phyloP scores from a whole-genome alignment of 768 basidiomycete species.

The Megacollybia marginata region DNA sequence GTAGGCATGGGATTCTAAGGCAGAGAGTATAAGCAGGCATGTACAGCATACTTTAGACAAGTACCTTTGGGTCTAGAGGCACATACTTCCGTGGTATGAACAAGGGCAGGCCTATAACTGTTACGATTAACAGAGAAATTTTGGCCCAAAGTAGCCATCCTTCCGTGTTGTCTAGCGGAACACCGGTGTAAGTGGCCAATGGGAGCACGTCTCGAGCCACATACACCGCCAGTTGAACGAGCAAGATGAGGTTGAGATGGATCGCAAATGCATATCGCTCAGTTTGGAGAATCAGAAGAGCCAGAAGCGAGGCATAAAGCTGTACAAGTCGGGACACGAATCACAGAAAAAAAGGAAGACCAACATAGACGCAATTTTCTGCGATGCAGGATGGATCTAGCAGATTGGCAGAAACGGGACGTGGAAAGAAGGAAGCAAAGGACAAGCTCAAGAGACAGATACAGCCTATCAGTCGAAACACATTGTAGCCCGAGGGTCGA shows the following conservation, averaged over 20 bases:
- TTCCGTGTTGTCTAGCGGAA: constrained; percentile 35
- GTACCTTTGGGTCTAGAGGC: constrained; percentile 40
- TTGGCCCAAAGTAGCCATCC: constrained; percentile 44
- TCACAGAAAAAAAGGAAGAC: no score
- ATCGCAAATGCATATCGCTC: constrained; percentile 21
- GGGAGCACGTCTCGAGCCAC: constrained; percentile 53
- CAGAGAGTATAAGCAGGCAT: background rate
- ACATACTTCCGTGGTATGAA: constrained; percentile 45
- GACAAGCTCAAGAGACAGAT: no score
- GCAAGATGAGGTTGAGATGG: constrained; percentile 20
- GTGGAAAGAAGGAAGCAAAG: no score
- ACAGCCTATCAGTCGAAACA: no score
- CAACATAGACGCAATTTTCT: no score
- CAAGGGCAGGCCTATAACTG: constrained; percentile 42
- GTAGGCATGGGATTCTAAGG: constrained; percentile 18
- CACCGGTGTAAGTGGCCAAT: constrained; percentile 37
- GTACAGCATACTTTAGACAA: no score
- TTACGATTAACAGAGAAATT: constrained; percentile 32
- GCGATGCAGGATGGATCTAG: no score
- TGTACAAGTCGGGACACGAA: constrained; percentile 7
- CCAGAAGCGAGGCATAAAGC: constrained; percentile 35
- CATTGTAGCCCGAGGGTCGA: no score
- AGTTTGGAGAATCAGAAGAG: constrained; percentile 26
- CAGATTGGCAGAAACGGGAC: no score
- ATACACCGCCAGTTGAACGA: constrained; percentile 34